Percentiles rank a stretch among this genome's conserved stretches.
These are phyloP conservation scores for Tagetes erecta DNA, from an alignment of 129 eudicot species.

Conservation along the genomic window DNA sequence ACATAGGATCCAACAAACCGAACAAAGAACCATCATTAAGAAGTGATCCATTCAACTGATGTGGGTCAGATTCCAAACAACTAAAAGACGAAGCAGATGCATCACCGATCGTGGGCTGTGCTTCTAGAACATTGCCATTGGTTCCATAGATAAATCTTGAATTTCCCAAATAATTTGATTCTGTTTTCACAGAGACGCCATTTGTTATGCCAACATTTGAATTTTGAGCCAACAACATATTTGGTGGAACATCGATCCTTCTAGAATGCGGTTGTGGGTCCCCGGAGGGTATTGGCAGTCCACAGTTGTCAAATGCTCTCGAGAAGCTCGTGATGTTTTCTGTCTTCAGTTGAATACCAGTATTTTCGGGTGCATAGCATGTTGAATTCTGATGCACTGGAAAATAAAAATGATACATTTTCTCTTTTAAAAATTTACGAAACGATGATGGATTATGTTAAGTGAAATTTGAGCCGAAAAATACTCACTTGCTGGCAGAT, in stretches of 20 bases:
- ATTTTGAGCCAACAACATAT: slow-evolving; percentile 53
- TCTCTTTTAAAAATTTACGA: too few species aligned
- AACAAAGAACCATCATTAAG: slow-evolving; percentile 59
- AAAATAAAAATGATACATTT: background rate
- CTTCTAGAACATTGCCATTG: slow-evolving; percentile 47
- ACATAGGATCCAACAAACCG: slow-evolving; percentile 55
- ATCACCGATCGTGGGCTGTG: slow-evolving; percentile 54
- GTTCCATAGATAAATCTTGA: slow-evolving; percentile 55
- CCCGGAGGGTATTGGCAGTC: slow-evolving; percentile 46
- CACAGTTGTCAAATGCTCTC: slow-evolving; percentile 48
- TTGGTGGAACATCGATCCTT: slow-evolving; percentile 45
- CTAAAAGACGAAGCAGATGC: slow-evolving; percentile 64
- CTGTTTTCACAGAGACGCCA: slow-evolving; percentile 63
- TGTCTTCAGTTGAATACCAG: slow-evolving; percentile 42
- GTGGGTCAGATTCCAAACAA: slow-evolving; percentile 63
- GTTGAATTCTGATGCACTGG: slow-evolving; percentile 63
- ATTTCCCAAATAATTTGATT: slow-evolving; percentile 53
- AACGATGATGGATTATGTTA: background rate
- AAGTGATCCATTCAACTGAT: slow-evolving; percentile 58
- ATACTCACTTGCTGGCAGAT: slow-evolving; percentile 60
- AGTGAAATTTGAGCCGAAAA: slow-evolving; percentile 1
- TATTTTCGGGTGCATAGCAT: slow-evolving; percentile 47
- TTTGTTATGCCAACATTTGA: slow-evolving; percentile 52
- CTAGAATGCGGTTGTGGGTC: slow-evolving; percentile 43
- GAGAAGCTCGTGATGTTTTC: slow-evolving; percentile 54